These are phyloP conservation scores for Cordyceps javanica DNA, from an alignment of 2,329 filamentous ascomycete genomes.

Conservation along the genomic window DNA sequence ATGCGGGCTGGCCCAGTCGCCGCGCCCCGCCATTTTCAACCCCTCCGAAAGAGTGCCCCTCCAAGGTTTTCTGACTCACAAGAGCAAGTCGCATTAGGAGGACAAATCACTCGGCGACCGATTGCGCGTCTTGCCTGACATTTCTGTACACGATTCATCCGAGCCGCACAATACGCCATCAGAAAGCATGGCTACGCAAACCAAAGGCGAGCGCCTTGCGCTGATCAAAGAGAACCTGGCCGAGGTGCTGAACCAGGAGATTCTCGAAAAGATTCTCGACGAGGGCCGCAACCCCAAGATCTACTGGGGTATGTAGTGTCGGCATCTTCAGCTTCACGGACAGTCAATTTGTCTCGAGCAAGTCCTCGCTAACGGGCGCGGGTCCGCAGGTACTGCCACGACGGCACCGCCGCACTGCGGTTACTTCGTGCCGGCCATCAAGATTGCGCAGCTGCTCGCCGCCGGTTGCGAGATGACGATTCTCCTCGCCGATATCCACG, in stretches of 20 bases:
- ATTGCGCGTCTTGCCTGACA: neutral
- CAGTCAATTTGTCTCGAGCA: neutral
- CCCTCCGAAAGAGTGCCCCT: constrained; percentile 4
- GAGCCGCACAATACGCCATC: neutral
- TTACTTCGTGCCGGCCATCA: constrained; percentile 83
- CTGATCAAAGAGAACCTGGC: constrained; percentile 77
- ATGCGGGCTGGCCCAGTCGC: neutral
- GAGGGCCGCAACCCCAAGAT: constrained; percentile 67
- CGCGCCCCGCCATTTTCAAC: constrained; percentile 4
- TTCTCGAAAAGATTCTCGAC: constrained; percentile 67
- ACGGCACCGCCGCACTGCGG: constrained; percentile 85
- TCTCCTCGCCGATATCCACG: constrained; percentile 69
- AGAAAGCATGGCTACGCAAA: constrained; percentile 24
- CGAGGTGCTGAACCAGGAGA: constrained; percentile 78
- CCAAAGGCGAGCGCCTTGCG: constrained; percentile 56
- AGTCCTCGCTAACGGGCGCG: neutral
- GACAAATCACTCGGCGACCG: neutral
- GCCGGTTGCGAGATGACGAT: constrained; percentile 80
- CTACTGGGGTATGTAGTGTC: constrained; percentile 63
- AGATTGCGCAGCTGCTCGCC: constrained; percentile 80
- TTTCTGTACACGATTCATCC: neutral
- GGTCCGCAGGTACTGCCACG: constrained; percentile 59
- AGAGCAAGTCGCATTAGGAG: neutral
- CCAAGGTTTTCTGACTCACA: constrained; percentile 10
- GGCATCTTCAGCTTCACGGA: neutral